These are phyloP conservation scores for Orobanche coerulescens DNA, from an alignment of 257 asterid species.

Conservation along the genomic window DNA sequence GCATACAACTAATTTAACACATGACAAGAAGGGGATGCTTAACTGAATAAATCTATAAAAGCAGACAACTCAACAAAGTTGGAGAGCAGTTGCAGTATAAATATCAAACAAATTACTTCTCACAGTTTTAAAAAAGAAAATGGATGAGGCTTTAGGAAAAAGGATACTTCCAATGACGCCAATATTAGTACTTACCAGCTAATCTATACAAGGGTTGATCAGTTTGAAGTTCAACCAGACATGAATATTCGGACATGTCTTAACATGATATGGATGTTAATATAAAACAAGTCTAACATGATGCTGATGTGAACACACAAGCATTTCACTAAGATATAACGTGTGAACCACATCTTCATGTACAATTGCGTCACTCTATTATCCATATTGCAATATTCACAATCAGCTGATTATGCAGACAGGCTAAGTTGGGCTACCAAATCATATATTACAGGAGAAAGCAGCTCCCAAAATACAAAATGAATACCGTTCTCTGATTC, in stretches of 20 bases:
- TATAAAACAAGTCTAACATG: neutral
- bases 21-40: neutral
- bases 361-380: neutral
- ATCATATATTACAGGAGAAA: neutral
- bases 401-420: slow-evolving; percentile 3
- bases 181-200: neutral
- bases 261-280: neutral
- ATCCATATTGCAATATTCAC: neutral
- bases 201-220: neutral
- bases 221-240: neutral
- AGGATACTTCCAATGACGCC: slow-evolving; percentile 6
- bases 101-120: neutral
- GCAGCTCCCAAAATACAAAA: neutral
- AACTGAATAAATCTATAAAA: neutral
- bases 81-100: slow-evolving; percentile 8
- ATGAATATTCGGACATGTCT: neutral
- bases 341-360: neutral
- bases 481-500: neutral
- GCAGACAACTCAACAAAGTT: neutral
- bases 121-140: neutral
- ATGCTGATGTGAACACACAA: neutral
- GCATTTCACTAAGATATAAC: neutral
- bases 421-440: neutral
- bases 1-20: no score
- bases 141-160: neutral